Conservation (phyloP, 2,329 filamentous ascomycete species). For the Phyllosticta capitalensis region DNA sequence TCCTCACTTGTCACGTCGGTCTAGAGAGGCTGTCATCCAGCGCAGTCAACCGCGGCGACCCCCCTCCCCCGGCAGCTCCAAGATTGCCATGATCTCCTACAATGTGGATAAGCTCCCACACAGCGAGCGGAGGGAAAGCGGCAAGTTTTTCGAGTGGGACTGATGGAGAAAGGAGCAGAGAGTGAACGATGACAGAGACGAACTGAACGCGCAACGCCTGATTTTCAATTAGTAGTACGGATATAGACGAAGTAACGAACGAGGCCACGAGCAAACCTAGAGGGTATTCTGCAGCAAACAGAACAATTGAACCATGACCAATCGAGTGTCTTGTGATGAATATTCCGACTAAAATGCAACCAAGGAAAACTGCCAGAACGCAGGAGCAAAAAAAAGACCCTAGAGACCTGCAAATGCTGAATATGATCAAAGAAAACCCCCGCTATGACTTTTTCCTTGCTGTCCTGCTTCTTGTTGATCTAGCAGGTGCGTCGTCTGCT, state of each 20-base stretch:
- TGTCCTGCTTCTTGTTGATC: constrained; percentile 33
- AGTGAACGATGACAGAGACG: not conserved
- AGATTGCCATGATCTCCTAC: constrained; percentile 5
- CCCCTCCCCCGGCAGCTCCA: not conserved
- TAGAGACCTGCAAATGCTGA: not conserved
- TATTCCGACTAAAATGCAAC: not conserved
- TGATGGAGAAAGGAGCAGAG: not conserved
- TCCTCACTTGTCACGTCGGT: not conserved
- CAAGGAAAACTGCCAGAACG: too few species aligned
- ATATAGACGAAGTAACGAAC: not conserved
- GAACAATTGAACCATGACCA: not conserved
- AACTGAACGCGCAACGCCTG: not conserved
- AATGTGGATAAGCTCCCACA: not conserved
- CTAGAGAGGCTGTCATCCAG: not conserved
- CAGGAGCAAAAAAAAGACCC: constrained; percentile 4
- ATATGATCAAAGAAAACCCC: not conserved
- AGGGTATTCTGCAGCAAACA: not conserved
- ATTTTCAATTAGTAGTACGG: not conserved
- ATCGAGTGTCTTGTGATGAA: not conserved
- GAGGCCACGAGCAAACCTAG: not conserved
- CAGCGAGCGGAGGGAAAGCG: not conserved
- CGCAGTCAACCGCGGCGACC: not conserved
- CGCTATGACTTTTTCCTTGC: constrained; percentile 24
- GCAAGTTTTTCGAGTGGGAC: not conserved
- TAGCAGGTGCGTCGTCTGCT: constrained; percentile 23